A percentile compares a stretch with the other conserved stretches of the same genome.
Evolutionary conservation across 1,284 basidiomycete genomes (phyloP).

Genomic region (Malassezia yamatoensis): DNA sequence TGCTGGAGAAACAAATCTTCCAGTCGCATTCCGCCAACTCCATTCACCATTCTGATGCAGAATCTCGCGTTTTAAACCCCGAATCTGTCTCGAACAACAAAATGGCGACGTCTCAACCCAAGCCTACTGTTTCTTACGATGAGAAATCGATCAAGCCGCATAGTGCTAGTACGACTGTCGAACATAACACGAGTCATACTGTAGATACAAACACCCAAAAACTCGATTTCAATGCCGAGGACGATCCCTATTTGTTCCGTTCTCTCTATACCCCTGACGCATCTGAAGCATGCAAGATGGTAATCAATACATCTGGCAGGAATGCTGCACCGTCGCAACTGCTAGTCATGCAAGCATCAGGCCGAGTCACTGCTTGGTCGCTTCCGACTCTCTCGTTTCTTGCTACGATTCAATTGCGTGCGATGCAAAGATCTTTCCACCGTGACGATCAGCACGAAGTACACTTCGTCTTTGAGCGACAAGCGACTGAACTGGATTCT

Average conservation of each 20-base stretch:
- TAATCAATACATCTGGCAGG: background rate
- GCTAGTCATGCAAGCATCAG: constrained; percentile 13
- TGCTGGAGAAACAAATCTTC: constrained; percentile 11
- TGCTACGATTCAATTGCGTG: background rate
- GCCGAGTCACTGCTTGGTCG: constrained; percentile 11
- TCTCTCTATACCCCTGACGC: constrained; percentile 10
- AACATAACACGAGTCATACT: background rate
- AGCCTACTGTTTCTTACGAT: background rate
- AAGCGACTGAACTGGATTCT: constrained; percentile 1
- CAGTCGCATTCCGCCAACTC: background rate
- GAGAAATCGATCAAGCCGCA: background rate
- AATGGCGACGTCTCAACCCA: too few relatives aligned
- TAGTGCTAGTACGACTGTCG: background rate
- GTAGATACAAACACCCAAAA: background rate
- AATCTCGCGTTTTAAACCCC: background rate
- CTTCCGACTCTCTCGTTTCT: background rate
- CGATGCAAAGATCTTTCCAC: background rate
- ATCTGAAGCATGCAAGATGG: constrained; percentile 1
- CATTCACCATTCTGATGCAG: background rate
- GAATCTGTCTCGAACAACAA: background rate
- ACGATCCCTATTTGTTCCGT: background rate
- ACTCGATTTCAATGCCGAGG: background rate
- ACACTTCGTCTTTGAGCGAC: constrained; percentile 5
- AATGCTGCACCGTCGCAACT: background rate
- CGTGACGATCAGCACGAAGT: background rate